Base-by-base conservation (phyloP, 305 asterid genomes). In the Fraxinus paxiana region DNA sequence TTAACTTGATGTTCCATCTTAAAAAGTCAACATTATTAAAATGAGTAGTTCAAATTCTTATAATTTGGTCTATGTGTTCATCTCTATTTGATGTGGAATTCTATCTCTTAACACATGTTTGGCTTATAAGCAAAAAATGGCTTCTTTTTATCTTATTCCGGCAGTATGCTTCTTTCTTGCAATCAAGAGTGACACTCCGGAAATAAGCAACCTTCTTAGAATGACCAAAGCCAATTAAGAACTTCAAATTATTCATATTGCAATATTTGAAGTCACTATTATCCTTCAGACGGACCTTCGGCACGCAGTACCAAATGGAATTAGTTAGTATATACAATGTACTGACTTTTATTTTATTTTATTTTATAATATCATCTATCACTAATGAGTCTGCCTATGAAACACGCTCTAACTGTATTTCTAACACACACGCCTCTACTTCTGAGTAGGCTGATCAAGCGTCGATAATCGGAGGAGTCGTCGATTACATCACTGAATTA, bases 391-490 rank as follows among this genome's bases (percentile, higher is more conserved):
- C 0, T 48, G 18, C 59, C 18, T 15, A 48, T n/a, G 6, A 48
- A 48, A 48, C 59, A 13, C 6, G 6, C 18, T 15, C 59, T 48
- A 48, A 48, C 20, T 1, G 67, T 56, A 56, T 56, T 59, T 0
- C 69, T 59, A 59, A 59, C 30, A 59, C 8, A 59, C 69, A 59
- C 13, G 67, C 69, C 13, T 59, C 15, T 59, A 7, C 3, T 59
- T 59, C 15, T 10, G 72, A 63, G 15, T 24, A 94, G 98, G 93
- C 97, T 5, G 98, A 93, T 82, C 98, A 95, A 88, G 98, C 98
- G 8, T 95, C 98, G 34, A 92, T 95, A 75, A 93, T 95, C 13
- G 98, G 96, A 1, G 98, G 98, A 71, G 98, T 95, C 13, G 91
- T 88, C 73, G 87, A 90, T 38, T 95, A 95, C 94, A 95, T 95